phyloP scores from a whole-genome alignment of 2,329 filamentous ascomycete genomes.

The Diaporthe australafricana region DNA sequence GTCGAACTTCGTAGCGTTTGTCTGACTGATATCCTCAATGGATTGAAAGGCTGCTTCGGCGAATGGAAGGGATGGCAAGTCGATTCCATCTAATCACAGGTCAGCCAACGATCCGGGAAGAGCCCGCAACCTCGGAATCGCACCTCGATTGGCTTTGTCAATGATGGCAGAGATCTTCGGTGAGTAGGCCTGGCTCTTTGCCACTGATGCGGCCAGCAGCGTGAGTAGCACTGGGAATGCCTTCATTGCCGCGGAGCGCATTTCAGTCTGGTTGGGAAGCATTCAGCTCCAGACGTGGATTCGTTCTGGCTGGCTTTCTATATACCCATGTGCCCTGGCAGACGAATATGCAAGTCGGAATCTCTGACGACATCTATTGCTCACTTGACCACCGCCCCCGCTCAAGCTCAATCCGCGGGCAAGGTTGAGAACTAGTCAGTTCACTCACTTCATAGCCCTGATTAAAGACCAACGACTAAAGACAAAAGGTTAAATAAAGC shows the following conservation, averaged over 20 bases:
- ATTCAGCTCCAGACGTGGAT: not conserved
- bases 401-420: not conserved
- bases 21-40: not conserved
- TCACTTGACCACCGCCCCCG: not conserved
- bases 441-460: no score
- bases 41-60: not conserved
- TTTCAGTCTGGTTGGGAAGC: no score
- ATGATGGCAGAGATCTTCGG: not conserved
- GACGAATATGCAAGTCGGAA: not conserved
- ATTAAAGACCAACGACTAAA: no score
- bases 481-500: no score
- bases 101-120: not conserved
- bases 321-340: not conserved
- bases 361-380: not conserved
- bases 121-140: not conserved
- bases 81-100: not conserved
- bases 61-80: not conserved
- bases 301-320: no score
- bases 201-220: not conserved
- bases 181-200: not conserved
- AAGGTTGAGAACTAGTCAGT: no score
- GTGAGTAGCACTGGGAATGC: not conserved
- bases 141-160: conserved; percentile 1
- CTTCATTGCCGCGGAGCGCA: not conserved
- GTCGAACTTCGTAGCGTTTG: not conserved